These are phyloP conservation scores for Fusarium marasasianum DNA, from an alignment of 2,329 filamentous ascomycete species.

Conservation along the genomic window DNA sequence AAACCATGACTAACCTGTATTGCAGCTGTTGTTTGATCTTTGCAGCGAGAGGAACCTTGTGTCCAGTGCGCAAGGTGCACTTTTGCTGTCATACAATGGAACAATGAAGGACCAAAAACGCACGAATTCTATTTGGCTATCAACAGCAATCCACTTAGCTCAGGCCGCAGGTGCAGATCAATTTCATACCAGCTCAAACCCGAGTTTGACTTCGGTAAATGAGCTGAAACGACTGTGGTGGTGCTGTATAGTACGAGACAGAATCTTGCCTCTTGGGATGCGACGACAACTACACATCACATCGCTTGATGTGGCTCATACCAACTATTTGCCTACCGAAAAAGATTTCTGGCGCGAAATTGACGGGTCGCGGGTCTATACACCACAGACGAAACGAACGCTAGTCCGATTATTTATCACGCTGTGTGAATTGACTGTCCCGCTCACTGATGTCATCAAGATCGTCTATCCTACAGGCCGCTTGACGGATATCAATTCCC, in stretches of 20 bases:
- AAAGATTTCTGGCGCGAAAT: constrained; percentile 16
- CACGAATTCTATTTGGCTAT: constrained; percentile 22
- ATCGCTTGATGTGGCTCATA: not conserved
- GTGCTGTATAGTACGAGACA: constrained; percentile 30
- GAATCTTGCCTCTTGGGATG: constrained; percentile 20
- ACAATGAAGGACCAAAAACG: constrained; percentile 18
- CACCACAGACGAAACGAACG: constrained; percentile 2
- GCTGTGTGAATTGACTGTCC: constrained; percentile 16
- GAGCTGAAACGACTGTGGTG: constrained; percentile 28
- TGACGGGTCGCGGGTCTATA: constrained; percentile 4
- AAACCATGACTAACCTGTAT: not conserved
- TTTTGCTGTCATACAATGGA: constrained; percentile 17
- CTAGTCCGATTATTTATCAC: constrained; percentile 18
- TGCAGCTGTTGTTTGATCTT: constrained; percentile 20
- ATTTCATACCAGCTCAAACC: not conserved
- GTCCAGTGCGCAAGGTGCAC: constrained; percentile 11
- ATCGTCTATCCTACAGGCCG: constrained; percentile 11
- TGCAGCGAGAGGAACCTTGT: constrained; percentile 6
- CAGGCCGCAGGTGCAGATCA: constrained; percentile 15
- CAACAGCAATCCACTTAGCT: constrained; percentile 24
- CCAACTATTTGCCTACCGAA: not conserved
- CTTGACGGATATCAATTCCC: not conserved
- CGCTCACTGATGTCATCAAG: constrained; percentile 23
- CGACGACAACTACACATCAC: constrained; percentile 20
- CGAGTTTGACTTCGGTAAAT: not conserved